Evolutionary conservation across 2,329 filamentous ascomycete species (phyloP), one percentile per base, ranked within the genome.

Genomic region (Verticillium albo-atrum): DNA sequence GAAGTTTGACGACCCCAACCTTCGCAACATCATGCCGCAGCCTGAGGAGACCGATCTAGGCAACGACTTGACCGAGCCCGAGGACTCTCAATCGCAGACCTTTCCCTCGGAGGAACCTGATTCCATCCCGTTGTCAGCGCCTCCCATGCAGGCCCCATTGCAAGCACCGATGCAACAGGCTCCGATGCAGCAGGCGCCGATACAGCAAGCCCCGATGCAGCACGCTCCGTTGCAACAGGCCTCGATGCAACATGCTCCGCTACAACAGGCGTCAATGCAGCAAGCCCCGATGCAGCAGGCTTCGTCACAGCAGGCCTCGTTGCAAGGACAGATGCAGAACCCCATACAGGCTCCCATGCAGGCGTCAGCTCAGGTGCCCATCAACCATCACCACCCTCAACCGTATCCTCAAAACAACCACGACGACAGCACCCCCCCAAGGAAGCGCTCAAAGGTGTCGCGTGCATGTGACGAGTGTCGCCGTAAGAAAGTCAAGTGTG

Each of bases 381-480:
- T 75, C 26, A 71, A 69, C n/a, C 74, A 74, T 52, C 68, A 69
- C 57, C 72, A 72, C 25, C 42, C 42, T 23, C 42, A 50, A 23
- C 20, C n/a, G 14, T 50, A 50, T 12, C 6, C 42, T 4, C 42
- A 50, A 10, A 50, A 50, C 20, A 50, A 50, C 20, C 42, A 50
- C 12, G 80, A 81, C 42, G 87, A 89, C 63, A 81, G 80, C 60
- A 86, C 86, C 12, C 84, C 87, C 15, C 88, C 89, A 0, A 80
- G 89, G 63, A 95, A 95, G 72, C 82, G 92, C 61, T 90, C 89
- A 6, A 96, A 96, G 72, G 91, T 95, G 6, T 96, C 92, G 12
- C 84, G 92, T 37, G 92, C 92, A 2, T 97, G 92, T 68, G 92
- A 97, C 70, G 91, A 96, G 70, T 96, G 92, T 70, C 83, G 92